phyloP scores from a whole-genome alignment of 805 yeast species.

The Candida tammaniensis region DNA sequence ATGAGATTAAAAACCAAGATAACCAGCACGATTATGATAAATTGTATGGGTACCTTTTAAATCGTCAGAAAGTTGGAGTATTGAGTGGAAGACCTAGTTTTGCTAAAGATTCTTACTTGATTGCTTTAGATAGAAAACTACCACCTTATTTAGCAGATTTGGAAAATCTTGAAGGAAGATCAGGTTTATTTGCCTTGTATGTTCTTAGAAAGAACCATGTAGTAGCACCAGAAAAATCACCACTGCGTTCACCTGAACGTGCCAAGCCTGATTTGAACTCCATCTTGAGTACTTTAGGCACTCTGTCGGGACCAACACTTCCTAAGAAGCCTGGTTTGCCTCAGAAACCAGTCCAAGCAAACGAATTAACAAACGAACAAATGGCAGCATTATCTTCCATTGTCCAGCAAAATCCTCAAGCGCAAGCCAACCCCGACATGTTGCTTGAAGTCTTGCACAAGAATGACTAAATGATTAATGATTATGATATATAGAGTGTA shows the following conservation, averaged over 20 bases:
- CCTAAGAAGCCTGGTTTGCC: not conserved
- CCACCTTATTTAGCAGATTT: conserved; percentile 20
- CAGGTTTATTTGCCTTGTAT: conserved; percentile 32
- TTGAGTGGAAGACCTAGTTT: conserved; percentile 45
- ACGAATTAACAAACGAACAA: too few relatives aligned
- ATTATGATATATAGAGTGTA: too few relatives aligned
- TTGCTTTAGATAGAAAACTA: conserved; percentile 28
- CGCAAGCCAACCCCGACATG: conserved; percentile 12
- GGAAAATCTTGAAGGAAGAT: conserved; percentile 9
- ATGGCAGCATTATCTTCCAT: conserved; percentile 11
- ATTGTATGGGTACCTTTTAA: conserved; percentile 43
- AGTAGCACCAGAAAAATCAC: conserved; percentile 16
- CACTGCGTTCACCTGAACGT: conserved; percentile 3
- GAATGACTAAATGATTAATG: too few relatives aligned
- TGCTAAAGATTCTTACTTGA: conserved; percentile 64
- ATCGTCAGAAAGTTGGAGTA: conserved; percentile 56
- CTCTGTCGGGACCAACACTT: not conserved
- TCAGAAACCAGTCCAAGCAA: not conserved
- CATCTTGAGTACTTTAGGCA: conserved; percentile 26
- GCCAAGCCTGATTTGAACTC: conserved; percentile 16
- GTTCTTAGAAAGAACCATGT: conserved; percentile 37
- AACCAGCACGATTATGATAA: conserved; percentile 24
- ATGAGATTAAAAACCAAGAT: conserved; percentile 35
- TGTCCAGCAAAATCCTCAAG: conserved; percentile 17
- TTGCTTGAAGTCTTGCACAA: conserved; percentile 12